Evolutionary conservation across 2,329 filamentous ascomycete species (phyloP), one percentile per base, ranked within the genome.

Genomic region (Colletotrichum somersetense): DNA sequence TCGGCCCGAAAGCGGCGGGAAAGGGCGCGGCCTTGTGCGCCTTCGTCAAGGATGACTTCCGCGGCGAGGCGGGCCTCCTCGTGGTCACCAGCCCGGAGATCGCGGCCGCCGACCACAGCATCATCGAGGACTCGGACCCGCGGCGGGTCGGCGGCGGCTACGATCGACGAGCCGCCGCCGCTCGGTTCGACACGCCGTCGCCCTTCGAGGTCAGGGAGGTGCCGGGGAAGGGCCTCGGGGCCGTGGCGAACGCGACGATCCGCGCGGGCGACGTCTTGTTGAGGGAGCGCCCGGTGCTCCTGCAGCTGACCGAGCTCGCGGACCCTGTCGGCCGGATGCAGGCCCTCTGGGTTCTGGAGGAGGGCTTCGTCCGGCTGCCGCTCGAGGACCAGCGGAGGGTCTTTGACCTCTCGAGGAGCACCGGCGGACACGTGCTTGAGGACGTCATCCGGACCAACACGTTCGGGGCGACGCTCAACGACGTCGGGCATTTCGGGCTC

Each of bases 381-480:
- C 71, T 74, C 35, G 66, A 69, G 38, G 74, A 64, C 10, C 63
- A 74, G 72, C 62, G 74, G 53, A 68, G 70, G 16, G 70, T 82
- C 30, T 66, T 78, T 68, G 67, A 67, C 35, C 68, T 82, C 65
- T 77, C 81, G n/a, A 73, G 72, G 50, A 79, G 77, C 42, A 76
- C 77, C 5, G 79, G 78, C 3, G 78, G 77, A 1, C 78, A 79
- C n/a, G 71, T 77, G 4, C 63, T 81, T 0, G 79, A 82, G 55
- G 79, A 81, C 50, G 75, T 81, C 12, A 69, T 82, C 11, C 74
- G 78, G 33, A 82, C 81, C 7, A 82, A 82, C 55, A 77, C 80
- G 0, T 81, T 81, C 71, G 78, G 78, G 0, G 74, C 79, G 10
- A 66, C 72, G 3, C 65, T 80, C 0, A 66, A 73, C 18, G 62